Evolutionary conservation across 2,329 filamentous ascomycete species (phyloP), one percentile per base, ranked within the genome.

Genomic region (Epichloe scottii): DNA sequence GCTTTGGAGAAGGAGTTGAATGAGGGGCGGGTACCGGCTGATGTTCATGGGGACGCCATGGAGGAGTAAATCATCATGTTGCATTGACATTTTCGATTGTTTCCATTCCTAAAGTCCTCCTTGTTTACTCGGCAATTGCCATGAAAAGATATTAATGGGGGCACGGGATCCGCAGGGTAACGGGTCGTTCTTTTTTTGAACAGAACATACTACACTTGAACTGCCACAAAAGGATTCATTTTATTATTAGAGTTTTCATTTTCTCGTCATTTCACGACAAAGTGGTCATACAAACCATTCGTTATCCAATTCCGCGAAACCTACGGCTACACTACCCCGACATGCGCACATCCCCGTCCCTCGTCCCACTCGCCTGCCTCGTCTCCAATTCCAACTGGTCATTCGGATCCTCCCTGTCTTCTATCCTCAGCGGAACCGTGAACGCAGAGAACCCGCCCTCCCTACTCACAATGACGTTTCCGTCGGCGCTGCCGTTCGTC

Each of bases 1-100:
- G 78, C 81, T 58, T 67, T 98, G 63, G 93, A 98, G 73, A 95
- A 91, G 73, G 88, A 93, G 68, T 71, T 97, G 57, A 87, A 87
- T 55, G 91, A 97, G 67, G 93, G 93, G 2, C 76, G 87, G 62
- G 76, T 97, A 66, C 91, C 91, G 2, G 75, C 78, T 35, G 86
- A 82, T 30, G 77, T 82, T 34, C 73, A 78, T 37, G 62, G 69
- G 37, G 73, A 72, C 44, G 69, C 67, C 14, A 84, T 84, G 81
- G 79, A 84, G 67, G 78, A 83, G 61, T 84, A 66, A 62, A 11
- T 8, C 26, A 45, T 30, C 26, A 30, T 30, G 8, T 30, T 30
- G 26, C 26, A 10, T 30, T 10, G 8, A 11, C 8, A 11, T 10
- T 10, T 30, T 30, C 8, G 10, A 10, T 4, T 8, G 8, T 0